Evolutionary conservation across 2,329 filamentous ascomycete species (phyloP).

Genomic region (Phialemoniopsis sp.): DNA sequence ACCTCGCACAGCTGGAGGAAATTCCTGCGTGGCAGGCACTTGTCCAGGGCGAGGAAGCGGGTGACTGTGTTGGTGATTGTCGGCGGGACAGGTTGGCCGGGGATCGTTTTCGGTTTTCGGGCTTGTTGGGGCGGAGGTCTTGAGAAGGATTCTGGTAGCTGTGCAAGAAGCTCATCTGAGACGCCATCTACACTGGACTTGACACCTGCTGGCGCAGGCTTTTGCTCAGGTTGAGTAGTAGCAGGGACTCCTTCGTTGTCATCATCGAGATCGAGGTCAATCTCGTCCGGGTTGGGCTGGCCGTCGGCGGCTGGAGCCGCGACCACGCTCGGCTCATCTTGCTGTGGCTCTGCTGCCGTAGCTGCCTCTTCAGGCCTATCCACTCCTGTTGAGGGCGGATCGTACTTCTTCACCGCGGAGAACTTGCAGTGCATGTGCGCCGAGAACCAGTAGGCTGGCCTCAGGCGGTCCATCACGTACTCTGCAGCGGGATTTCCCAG

Average conservation of each 20-base stretch:
- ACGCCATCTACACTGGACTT: constrained; percentile 29
- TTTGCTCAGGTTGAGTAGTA: constrained; percentile 12
- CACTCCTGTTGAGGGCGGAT: constrained; percentile 13
- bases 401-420: constrained; percentile 60
- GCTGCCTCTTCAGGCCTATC: constrained; percentile 30
- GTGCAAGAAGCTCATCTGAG: constrained; percentile 62
- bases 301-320: constrained; percentile 4
- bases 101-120: constrained; percentile 20
- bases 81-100: constrained; percentile 62
- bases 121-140: constrained; percentile 24
- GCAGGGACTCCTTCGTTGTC: constrained; percentile 32
- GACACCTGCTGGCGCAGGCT: constrained; percentile 4
- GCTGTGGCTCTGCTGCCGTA: constrained; percentile 2
- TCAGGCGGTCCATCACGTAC: constrained; percentile 74
- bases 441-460: constrained; percentile 86
- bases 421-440: constrained; percentile 93
- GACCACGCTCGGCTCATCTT: constrained; percentile 3
- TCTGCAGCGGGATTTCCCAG: constrained; percentile 78
- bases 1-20: constrained; percentile 79
- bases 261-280: constrained; percentile 63
- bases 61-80: constrained; percentile 76
- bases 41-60: constrained; percentile 85
- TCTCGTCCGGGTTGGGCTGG: constrained; percentile 59
- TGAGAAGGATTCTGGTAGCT: constrained; percentile 73
- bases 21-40: constrained; percentile 74